These are phyloP conservation scores for Phoenix roebelenii DNA, from an alignment of 176 grass and related monocot genomes.

Conservation along the genomic window DNA sequence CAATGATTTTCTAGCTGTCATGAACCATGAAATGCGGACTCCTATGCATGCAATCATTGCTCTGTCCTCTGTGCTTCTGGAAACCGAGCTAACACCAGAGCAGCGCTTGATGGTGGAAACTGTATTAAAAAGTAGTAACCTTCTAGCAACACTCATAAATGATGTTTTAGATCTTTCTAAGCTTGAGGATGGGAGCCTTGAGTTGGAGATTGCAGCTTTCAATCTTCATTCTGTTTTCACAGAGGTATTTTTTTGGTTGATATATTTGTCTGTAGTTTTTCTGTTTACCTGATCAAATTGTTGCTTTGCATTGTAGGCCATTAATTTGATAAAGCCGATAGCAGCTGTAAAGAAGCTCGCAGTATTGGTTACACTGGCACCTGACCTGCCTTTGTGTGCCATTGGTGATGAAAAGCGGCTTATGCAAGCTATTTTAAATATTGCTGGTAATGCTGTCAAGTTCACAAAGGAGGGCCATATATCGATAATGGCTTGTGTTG, in stretches of 20 bases:
- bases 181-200: too few species aligned
- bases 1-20: too few species aligned
- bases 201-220: too few species aligned
- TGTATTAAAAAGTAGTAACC: too few species aligned
- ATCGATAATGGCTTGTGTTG: constrained; percentile 16
- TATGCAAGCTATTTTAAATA: constrained; percentile 16
- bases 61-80: too few species aligned
- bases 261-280: neutral
- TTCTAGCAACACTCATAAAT: too few species aligned
- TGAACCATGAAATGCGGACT: too few species aligned
- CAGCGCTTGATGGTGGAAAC: too few species aligned
- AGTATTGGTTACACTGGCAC: constrained; percentile 3
- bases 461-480: constrained; percentile 20
- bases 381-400: constrained; percentile 12
- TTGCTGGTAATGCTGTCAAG: constrained; percentile 22
- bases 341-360: constrained; percentile 18
- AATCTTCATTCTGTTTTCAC: too few species aligned
- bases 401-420: constrained; percentile 21
- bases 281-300: neutral
- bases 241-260: neutral
- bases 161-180: too few species aligned
- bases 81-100: too few species aligned
- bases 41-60: too few species aligned
- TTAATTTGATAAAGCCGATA: constrained; percentile 19
- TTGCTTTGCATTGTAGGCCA: neutral